Evolutionary conservation across 106 monocot species (phyloP).

Genomic region (Dioscorea dumetorum): DNA sequence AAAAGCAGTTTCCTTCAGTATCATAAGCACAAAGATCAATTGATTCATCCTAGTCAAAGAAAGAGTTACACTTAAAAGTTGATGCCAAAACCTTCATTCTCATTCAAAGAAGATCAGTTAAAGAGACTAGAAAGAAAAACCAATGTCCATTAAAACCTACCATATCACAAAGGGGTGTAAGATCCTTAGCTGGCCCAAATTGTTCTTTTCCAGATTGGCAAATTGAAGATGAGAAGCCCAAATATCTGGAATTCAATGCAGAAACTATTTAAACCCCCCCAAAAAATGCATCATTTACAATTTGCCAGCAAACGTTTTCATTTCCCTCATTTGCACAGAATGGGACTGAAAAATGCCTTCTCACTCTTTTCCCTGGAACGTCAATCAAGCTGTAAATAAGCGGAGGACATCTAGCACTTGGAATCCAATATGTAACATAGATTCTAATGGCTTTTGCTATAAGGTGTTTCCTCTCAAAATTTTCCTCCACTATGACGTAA

Average conservation of each 20-base stretch:
- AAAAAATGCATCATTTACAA: too few relatives aligned
- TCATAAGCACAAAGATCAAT: conserved; percentile 84
- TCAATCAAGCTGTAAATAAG: too few relatives aligned
- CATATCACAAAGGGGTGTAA: conserved; percentile 83
- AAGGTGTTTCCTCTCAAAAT: too few relatives aligned
- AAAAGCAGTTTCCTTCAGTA: conserved; percentile 62
- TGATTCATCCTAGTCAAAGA: conserved; percentile 70
- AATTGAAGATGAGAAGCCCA: conserved; percentile 67
- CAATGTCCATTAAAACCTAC: conserved; percentile 32
- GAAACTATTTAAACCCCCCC: conserved; percentile 80
- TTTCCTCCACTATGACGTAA: too few relatives aligned
- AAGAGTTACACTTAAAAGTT: not conserved
- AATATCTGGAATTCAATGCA: conserved; percentile 59
- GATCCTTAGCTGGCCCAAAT: conserved; percentile 63
- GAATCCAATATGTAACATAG: too few relatives aligned
- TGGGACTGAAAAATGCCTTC: too few relatives aligned
- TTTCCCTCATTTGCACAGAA: too few relatives aligned
- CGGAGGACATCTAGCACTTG: too few relatives aligned
- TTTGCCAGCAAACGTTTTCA: too few relatives aligned
- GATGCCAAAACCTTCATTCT: not conserved
- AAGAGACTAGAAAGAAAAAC: too few relatives aligned
- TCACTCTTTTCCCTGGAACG: too few relatives aligned
- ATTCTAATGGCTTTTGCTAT: too few relatives aligned
- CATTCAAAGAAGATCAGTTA: not conserved
- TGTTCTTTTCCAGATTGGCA: conserved; percentile 28